Base-by-base conservation (phyloP, 1,139 yeast genomes). In the Wickerhamomyces sp. region DNA sequence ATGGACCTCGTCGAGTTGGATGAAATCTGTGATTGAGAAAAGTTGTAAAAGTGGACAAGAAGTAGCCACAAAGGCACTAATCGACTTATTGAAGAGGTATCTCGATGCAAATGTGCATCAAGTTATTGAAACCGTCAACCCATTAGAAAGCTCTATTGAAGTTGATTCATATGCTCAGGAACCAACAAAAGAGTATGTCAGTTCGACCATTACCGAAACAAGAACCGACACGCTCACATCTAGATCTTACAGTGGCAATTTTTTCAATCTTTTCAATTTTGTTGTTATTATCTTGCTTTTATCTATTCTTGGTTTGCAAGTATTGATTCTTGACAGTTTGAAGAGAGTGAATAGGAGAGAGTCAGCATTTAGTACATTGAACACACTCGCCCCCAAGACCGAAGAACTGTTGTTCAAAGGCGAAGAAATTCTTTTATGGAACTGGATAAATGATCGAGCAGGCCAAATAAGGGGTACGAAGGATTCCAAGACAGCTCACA, bases 1-100 rank as follows among this genome's bases (percentile, higher is more conserved):
- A 42, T 92, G 98, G 98, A 73, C 84, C 2, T 95, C 89, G 5
- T 83, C 85, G 52, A 83, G 95, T 33, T 92, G 97, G 96, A 80
- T 90, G 54, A 87, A 90, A 62, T 79, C 89, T 12, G 86, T 95
- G 31, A 81, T 92, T 49, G 97, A 92, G 56, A 87, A 83, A 53
- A 96, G 96, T 21, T 78, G 95, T 28, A 76, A 80, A 40, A 89
- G 84, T 38, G 98, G 98, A 0, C 97, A 92, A 57, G 74, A 76
- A 46, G 81, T 80, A 5, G 82, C 87, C 7, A 70, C 62, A 1
- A 52, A 51, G 17, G 55, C 47, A 3, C 41, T 65, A 28, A 19
- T 49, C 1, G 42, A 45, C 6, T 18, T 52, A 14, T 4, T 53
- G 4, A 24, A 38, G 8, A 33, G 39, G 19, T 32, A 39, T 3